phyloP scores from a whole-genome alignment of 352 stramenopile species.

The Globisporangium iwayamae region DNA sequence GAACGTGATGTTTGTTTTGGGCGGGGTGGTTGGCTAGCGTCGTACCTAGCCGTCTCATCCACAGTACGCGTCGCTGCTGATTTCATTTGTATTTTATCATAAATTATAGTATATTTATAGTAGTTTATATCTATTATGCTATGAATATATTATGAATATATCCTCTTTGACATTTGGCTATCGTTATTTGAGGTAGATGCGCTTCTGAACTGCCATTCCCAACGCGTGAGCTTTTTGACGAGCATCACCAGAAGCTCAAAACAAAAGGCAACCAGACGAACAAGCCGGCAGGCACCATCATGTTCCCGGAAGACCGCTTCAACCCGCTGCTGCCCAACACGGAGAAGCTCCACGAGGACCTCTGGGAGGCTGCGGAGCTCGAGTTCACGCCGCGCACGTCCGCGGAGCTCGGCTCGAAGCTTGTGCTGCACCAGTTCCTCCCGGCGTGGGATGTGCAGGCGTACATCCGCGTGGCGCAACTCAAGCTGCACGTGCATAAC shows the following conservation, averaged over 20 bases:
- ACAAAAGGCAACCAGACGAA: not conserved
- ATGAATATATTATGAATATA: not conserved
- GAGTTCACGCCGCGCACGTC: conserved; percentile 66
- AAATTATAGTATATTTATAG: not conserved
- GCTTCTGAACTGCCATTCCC: not conserved
- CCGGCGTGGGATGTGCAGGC: conserved; percentile 82
- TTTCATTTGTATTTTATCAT: not conserved
- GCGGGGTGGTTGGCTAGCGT: conserved; percentile 7
- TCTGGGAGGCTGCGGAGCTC: conserved; percentile 43
- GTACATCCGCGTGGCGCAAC: conserved; percentile 74
- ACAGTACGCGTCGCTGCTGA: not conserved
- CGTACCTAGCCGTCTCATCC: conserved; percentile 11
- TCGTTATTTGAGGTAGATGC: not conserved
- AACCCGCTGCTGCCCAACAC: conserved; percentile 69
- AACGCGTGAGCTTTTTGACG: conserved; percentile 7
- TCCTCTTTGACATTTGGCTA: not conserved
- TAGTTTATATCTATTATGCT: not conserved
- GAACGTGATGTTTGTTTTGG: not conserved
- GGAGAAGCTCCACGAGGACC: conserved; percentile 66
- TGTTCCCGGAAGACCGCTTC: conserved; percentile 83
- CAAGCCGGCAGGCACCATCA: conserved; percentile 14
- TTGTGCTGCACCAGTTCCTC: conserved; percentile 83
- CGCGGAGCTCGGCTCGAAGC: conserved; percentile 55
- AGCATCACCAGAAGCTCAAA: conserved; percentile 6
- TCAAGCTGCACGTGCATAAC: conserved; percentile 83